Conservation (phyloP, 768 basidiomycete species). For the Hirschioporus abietinus region DNA sequence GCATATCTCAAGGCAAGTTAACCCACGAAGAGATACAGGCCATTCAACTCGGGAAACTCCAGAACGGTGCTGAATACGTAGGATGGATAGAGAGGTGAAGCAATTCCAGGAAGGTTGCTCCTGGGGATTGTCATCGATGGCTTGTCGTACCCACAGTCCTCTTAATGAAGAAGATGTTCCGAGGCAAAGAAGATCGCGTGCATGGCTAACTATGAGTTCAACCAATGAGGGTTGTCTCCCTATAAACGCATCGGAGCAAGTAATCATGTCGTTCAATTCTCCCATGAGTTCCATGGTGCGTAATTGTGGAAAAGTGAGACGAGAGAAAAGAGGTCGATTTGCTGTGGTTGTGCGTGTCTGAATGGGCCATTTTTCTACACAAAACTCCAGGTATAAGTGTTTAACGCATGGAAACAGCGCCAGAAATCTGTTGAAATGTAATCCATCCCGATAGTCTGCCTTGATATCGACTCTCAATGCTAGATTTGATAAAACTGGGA, state of each 20-base stretch:
- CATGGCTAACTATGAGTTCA: background rate
- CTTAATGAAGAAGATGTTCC: background rate
- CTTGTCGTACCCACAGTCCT: background rate
- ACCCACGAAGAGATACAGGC: background rate
- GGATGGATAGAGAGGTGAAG: background rate
- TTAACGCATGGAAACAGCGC: background rate
- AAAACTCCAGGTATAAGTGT: background rate
- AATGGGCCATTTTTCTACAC: background rate
- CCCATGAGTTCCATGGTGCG: background rate
- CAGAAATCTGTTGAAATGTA: background rate
- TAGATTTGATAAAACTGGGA: background rate
- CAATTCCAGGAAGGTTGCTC: background rate
- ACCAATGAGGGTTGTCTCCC: background rate
- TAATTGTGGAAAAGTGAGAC: background rate
- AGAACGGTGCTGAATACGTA: background rate
- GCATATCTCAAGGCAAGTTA: background rate
- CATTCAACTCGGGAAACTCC: background rate
- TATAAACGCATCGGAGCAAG: background rate
- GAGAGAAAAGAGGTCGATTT: background rate
- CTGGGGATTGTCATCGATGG: background rate
- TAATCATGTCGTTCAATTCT: background rate
- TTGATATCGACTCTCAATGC: background rate
- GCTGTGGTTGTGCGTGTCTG: background rate
- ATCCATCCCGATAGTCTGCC: background rate
- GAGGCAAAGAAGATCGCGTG: background rate